phyloP scores from a whole-genome alignment of 352 stramenopile genomes.

The Phytophthora aleatoria region DNA sequence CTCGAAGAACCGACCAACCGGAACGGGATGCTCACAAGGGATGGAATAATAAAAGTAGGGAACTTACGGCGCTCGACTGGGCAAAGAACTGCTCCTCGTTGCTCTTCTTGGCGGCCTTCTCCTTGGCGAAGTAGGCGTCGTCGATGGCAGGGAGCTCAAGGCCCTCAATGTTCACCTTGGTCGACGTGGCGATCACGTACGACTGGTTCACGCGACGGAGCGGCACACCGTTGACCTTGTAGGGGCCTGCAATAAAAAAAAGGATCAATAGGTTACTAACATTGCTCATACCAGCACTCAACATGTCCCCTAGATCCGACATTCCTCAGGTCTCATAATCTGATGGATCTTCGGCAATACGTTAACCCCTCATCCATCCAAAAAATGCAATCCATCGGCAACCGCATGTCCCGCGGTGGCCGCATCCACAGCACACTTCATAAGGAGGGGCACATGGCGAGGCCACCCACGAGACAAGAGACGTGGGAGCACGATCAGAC shows the following conservation, averaged over 20 bases:
- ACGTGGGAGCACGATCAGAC: neutral
- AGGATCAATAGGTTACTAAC: conserved; percentile 1
- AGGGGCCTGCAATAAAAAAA: conserved; percentile 89
- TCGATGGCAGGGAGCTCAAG: conserved; percentile 94
- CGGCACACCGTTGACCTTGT: conserved; percentile 99
- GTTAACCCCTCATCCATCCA: conserved; percentile 13
- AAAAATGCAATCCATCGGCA: neutral
- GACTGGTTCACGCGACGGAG: conserved; percentile 98
- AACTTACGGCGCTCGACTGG: conserved; percentile 86
- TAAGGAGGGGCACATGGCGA: neutral
- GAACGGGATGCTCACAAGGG: conserved; percentile 29
- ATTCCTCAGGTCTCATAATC: conserved; percentile 93
- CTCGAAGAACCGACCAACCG: conserved; percentile 19
- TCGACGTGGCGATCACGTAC: conserved; percentile 99
- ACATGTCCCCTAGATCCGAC: neutral
- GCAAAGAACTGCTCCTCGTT: conserved; percentile 99
- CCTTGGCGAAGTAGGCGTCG: conserved; percentile 98
- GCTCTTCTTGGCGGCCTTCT: conserved; percentile 89
- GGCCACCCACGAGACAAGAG: conserved; percentile 1
- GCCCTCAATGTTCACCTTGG: conserved; percentile 94
- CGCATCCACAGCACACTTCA: neutral
- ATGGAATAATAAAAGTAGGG: conserved; percentile 8
- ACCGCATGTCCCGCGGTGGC: neutral
- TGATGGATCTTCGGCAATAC: conserved; percentile 62
- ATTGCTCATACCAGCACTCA: neutral